Evolutionary conservation across 2,329 filamentous ascomycete species (phyloP), one percentile per base, ranked within the genome.

Genomic region (Cladosporium phlei): DNA sequence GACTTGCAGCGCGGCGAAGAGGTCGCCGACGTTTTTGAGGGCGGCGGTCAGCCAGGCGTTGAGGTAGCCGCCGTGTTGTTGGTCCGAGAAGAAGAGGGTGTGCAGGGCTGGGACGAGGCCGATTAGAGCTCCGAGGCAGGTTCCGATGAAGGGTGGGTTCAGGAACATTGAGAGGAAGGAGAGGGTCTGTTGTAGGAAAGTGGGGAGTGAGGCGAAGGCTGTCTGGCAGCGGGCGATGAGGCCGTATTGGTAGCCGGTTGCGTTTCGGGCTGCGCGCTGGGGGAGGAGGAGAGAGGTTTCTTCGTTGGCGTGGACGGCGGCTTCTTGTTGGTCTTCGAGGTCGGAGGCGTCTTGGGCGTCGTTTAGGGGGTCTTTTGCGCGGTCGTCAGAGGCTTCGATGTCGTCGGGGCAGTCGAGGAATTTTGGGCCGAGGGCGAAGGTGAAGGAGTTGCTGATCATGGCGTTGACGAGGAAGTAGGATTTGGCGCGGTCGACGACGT

Each of bases 391-490:
- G 10, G 32, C 44, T 30, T 39, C 44, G 25, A 30, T 47, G 33
- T 56, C 39, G 2, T 70, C 63, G 1, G 68, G 64, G 48, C 65
- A 63, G 52, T 77, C 75, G 37, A 85, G 70, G 29, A 85, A 66
- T 10, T 73, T 67, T 1, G 81, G 80, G 0, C 80, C 82, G 3
- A 85, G 66, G 0, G 78, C 78, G 59, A 85, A 85, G 0, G 80
- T 84, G 49, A 85, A 63, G 43, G 75, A 78, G 56, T 56, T 83
- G 32, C 73, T 75, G 8, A 85, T 69, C 46, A 82, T 83, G 3
- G 80, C 75, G 52, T 80, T 83, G 49, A 85, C 75, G 3, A 85
- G 65, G 56, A 85, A 83, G 60, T 83, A 85, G 11, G 77, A 78
- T 58, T 83, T 79, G 5, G 80, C 80, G 8, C 81, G 69, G 44